Conservation (phyloP, 31 red algal species). For the Asparagopsis taxiformis region DNA sequence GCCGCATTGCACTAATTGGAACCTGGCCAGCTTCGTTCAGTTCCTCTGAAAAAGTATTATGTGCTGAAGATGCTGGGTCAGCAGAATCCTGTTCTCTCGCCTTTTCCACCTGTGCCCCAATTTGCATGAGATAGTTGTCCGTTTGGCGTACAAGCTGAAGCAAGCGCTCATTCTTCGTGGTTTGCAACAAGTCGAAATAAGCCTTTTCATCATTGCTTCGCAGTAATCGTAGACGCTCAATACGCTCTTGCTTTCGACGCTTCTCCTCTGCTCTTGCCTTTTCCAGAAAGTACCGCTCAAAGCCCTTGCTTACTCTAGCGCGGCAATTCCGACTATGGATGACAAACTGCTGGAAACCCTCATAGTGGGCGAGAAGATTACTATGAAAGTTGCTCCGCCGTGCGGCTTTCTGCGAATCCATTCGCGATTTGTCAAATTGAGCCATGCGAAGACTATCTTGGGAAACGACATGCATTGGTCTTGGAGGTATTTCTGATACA, state of each 20-base stretch:
- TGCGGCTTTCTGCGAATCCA: slow-evolving; percentile 25
- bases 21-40: slow-evolving; percentile 34
- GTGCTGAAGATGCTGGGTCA: slow-evolving; percentile 9
- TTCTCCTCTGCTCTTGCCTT: slow-evolving; percentile 84
- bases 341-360: slow-evolving; percentile 35
- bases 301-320: slow-evolving; percentile 44
- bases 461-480: slow-evolving; percentile 25
- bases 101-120: slow-evolving; percentile 88
- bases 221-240: slow-evolving; percentile 87
- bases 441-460: slow-evolving; percentile 53
- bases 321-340: slow-evolving; percentile 26
- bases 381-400: slow-evolving; percentile 36
- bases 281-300: slow-evolving; percentile 80
- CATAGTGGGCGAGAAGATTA: slow-evolving; percentile 31
- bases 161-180: slow-evolving; percentile 90
- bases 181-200: slow-evolving; percentile 85
- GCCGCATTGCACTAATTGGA: slow-evolving; percentile 78
- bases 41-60: slow-evolving; percentile 37
- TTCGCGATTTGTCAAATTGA: slow-evolving; percentile 40
- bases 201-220: slow-evolving; percentile 93
- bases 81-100: slow-evolving; percentile 42
- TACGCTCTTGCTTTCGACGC: slow-evolving; percentile 66
- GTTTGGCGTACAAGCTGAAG: slow-evolving; percentile 90
- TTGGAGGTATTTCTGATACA: slow-evolving; percentile 28
- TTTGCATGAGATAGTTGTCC: slow-evolving; percentile 86